Percentiles rank a stretch among this genome's conserved stretches.
Conservation (phyloP, 164 flowering plant genomes). For the Tetrastigma voinierianum region DNA sequence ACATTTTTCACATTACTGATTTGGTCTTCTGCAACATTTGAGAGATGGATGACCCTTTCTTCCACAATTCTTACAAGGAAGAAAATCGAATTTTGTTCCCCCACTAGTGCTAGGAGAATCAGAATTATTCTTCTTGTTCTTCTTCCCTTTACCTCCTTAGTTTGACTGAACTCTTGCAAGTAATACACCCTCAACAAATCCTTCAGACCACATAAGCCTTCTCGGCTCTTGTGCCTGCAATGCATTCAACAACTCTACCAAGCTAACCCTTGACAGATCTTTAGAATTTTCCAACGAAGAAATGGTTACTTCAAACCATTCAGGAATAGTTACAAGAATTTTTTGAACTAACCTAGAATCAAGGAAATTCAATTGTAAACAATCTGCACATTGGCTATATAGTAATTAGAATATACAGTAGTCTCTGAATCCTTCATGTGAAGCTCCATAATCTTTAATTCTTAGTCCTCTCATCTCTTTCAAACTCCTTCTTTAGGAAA, state of each 20-base stretch:
- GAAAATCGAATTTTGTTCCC: too few relatives aligned
- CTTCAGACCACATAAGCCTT: conserved; percentile 7
- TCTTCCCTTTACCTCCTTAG: not conserved
- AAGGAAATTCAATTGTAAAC: not conserved
- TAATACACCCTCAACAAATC: not conserved
- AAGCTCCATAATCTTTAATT: conserved; percentile 2
- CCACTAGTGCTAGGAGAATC: too few relatives aligned
- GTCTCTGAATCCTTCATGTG: conserved; percentile 3
- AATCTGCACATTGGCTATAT: not conserved
- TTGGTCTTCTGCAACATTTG: not conserved
- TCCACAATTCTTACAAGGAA: too few relatives aligned
- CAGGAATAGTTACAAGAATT: not conserved
- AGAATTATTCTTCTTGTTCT: too few relatives aligned
- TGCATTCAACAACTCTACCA: too few relatives aligned
- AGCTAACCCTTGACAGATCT: not conserved
- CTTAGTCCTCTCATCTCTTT: too few relatives aligned
- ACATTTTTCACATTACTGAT: not conserved
- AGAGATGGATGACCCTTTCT: too few relatives aligned
- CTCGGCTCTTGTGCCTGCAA: conserved; percentile 15
- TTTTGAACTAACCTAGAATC: conserved; percentile 5
- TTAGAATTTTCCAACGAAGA: conserved; percentile 1
- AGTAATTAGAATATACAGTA: not conserved
- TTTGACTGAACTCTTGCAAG: not conserved
- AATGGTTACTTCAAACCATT: not conserved
- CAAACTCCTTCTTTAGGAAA: too few relatives aligned